A percentile compares a stretch with the other conserved stretches of the same genome.
Evolutionary conservation across 345 rosid genomes (phyloP).

Genomic region (Salix brachista): DNA sequence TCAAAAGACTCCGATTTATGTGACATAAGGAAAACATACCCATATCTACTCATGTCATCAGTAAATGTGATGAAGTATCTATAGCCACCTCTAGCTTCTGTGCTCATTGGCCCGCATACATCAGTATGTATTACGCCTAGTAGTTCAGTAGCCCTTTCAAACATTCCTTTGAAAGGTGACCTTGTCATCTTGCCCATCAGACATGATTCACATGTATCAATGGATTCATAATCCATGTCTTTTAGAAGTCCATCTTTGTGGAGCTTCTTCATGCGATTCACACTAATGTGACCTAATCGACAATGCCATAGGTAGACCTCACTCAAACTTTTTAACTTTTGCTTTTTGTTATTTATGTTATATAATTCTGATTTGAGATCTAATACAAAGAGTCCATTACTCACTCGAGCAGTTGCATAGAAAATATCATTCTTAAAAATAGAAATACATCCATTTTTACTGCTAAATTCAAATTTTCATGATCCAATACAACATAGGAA

Average conservation of each 20-base stretch:
- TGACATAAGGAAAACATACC: not conserved
- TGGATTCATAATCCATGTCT: not conserved
- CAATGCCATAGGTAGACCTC: not conserved
- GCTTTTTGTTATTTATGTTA: not conserved
- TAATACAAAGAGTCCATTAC: not conserved
- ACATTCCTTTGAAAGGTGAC: not conserved
- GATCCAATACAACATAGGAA: not conserved
- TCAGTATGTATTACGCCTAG: not conserved
- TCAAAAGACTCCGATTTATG: not conserved
- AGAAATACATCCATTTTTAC: not conserved
- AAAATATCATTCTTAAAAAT: not conserved
- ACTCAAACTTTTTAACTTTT: not conserved
- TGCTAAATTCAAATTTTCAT: not conserved
- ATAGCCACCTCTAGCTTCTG: not conserved
- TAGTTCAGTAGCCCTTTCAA: not conserved
- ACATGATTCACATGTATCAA: not conserved
- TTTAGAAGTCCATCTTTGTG: not conserved
- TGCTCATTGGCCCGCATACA: not conserved
- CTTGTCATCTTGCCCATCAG: not conserved
- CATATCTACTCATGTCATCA: not conserved
- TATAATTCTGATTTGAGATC: not conserved
- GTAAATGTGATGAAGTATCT: slow-evolving; percentile 2
- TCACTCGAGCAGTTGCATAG: not conserved
- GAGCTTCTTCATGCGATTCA: not conserved
- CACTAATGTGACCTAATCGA: not conserved